phyloP scores from a whole-genome alignment of 345 rosid species.

The thale cress (Arabidopsis thaliana) region TAIR10.1 NC_003070.9:7592001-7592500 shows the following conservation, averaged over 20 bases:
- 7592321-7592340: neutral
- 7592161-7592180: neutral
- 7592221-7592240: constrained; percentile 97
- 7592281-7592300: constrained; percentile 69
- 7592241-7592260: constrained; percentile 98
- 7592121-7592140: neutral
- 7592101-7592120: constrained; percentile 3
- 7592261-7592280: constrained; percentile 96
- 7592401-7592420: neutral
- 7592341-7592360: constrained; percentile 2
- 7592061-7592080: constrained; percentile 1
- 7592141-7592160: neutral
- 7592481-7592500: constrained; percentile 99
- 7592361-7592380: neutral
- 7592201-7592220: constrained; percentile 98
- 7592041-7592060: constrained; percentile 58
- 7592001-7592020: constrained; percentile 98
- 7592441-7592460: neutral
- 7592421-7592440: constrained; percentile 15
- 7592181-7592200: constrained; percentile 98
- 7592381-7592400: neutral
- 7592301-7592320: constrained; percentile 1
- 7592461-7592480: constrained; percentile 88
- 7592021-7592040: constrained; percentile 99
- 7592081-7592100: neutral